Evolutionary conservation across 495 filamentous ascomycete species (phyloP), one percentile per base, ranked within the genome.

Genomic region (Trichoderma erinaceum): DNA sequence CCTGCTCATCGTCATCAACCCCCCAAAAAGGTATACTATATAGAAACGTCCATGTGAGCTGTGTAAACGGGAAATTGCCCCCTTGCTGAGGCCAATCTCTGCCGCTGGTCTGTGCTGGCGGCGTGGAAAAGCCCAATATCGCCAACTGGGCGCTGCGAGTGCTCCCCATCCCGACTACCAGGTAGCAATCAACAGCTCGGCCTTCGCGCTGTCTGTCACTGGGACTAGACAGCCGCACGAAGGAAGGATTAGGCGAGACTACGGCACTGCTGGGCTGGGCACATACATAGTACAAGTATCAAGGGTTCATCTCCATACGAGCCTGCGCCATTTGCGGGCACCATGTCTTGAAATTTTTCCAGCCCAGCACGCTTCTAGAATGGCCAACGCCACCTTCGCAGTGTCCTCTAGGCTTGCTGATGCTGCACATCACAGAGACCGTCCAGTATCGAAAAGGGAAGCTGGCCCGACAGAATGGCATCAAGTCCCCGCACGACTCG

Each of bases 331-430:
- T 52, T 10, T 23, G 18, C 48, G 48, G 48, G 21, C 48, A 21
- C 56, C 56, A 18, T 29, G 23, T 61, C 27, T 32, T 12, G 23
- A 10, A 61, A 18, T 25, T 32, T 1, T 61, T 29, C 29, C 25
- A 21, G 44, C 44, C n/a, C 44, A n/a, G 15, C 44, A 48, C 56
- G 56, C 56, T 61, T 61, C 56, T 61, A 61, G 56, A 61, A 61
- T 25, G 27, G 56, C 56, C 23, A 61, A 15, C 2, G 1, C 1
- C 29, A 1, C 1, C 29, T 4, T 29, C 29, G 4, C 29, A 29
- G 29, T 4, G 29, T 29, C 29, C 29, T 29, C 29, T 4, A 29
- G 29, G 29, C 29, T n/a, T 2, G 8, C 48, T 21, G 48, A 7
- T n/a, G 48, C 48, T 52, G 48, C 48, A 23, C 48, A 52, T 52